Percentiles rank a stretch among this genome's conserved stretches.
Evolutionary conservation across 257 asterid genomes (phyloP).

Genomic region (Solanum pinnatisectum): DNA sequence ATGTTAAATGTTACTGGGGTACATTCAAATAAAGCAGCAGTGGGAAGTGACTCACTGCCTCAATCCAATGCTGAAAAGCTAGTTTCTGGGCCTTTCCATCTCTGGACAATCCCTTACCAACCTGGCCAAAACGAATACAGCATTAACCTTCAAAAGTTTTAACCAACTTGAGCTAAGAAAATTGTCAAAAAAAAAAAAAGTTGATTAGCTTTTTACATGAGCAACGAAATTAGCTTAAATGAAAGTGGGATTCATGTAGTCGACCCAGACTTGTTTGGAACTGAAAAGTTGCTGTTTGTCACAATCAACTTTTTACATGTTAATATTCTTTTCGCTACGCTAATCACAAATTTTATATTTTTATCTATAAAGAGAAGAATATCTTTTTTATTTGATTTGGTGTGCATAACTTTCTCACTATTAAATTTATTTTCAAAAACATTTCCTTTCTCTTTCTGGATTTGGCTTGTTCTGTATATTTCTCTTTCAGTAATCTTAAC

Average conservation of each 20-base stretch:
- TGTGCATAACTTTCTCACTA: neutral
- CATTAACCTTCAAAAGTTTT: neutral
- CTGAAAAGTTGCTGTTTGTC: neutral
- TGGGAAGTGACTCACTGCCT: conserved; percentile 57
- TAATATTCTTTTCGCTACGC: neutral
- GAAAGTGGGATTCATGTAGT: neutral
- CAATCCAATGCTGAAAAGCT: conserved; percentile 98
- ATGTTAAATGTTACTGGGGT: neutral
- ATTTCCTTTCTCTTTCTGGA: neutral
- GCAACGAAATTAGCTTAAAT: neutral
- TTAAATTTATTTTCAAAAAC: neutral
- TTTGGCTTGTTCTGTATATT: neutral
- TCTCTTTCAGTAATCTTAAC: neutral
- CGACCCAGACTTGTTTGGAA: neutral
- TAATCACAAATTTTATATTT: neutral
- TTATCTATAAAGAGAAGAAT: neutral
- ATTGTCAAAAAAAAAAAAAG: neutral
- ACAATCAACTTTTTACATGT: neutral
- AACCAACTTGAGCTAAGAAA: neutral
- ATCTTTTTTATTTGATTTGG: neutral
- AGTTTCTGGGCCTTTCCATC: conserved; percentile 75
- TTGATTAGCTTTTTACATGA: neutral
- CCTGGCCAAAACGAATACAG: conserved; percentile 36
- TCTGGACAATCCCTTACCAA: conserved; percentile 79
- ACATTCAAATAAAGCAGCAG: neutral